Evolutionary conservation across 169 alveolate genomes (phyloP).

Genomic region (Babesia ovis): DNA sequence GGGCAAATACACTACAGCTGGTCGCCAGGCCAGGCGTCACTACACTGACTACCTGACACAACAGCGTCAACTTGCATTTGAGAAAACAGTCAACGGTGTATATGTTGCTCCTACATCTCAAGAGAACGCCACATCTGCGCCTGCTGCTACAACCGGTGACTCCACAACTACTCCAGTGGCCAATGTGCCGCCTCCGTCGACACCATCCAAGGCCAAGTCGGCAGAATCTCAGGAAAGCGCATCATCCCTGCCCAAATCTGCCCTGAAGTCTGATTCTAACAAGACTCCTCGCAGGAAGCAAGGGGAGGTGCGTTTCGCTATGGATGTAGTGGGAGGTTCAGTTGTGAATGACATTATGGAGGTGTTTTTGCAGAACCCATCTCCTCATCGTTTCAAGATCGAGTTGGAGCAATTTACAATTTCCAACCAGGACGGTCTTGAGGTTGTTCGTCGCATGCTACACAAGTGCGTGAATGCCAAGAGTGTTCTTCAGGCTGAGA

Average conservation of each 20-base stretch:
- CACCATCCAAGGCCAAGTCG: neutral
- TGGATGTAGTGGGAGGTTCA: neutral
- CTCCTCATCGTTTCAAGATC: slow-evolving; percentile 13
- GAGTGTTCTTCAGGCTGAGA: slow-evolving; percentile 8
- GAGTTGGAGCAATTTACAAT: slow-evolving; percentile 37
- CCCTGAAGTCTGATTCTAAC: neutral
- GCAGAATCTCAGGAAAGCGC: neutral
- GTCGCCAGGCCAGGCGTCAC: slow-evolving; percentile 60
- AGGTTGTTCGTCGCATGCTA: slow-evolving; percentile 12
- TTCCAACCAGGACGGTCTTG: slow-evolving; percentile 5
- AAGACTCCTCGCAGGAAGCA: neutral
- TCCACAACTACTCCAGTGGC: neutral
- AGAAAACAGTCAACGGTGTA: slow-evolving; percentile 42
- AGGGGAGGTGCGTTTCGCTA: slow-evolving; percentile 23
- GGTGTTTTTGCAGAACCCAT: slow-evolving; percentile 12
- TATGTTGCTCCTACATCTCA: slow-evolving; percentile 1
- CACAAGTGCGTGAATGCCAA: slow-evolving; percentile 20
- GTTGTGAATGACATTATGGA: slow-evolving; percentile 11
- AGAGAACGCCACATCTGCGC: neutral
- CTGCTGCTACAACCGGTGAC: neutral
- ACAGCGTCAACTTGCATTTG: slow-evolving; percentile 42
- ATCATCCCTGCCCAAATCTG: neutral
- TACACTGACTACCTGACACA: slow-evolving; percentile 31
- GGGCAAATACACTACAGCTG: slow-evolving; percentile 85
- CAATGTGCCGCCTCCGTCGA: neutral